Conservation (phyloP, 805 yeast genomes). For the Cyberlindnera euphorbiiphila region DNA sequence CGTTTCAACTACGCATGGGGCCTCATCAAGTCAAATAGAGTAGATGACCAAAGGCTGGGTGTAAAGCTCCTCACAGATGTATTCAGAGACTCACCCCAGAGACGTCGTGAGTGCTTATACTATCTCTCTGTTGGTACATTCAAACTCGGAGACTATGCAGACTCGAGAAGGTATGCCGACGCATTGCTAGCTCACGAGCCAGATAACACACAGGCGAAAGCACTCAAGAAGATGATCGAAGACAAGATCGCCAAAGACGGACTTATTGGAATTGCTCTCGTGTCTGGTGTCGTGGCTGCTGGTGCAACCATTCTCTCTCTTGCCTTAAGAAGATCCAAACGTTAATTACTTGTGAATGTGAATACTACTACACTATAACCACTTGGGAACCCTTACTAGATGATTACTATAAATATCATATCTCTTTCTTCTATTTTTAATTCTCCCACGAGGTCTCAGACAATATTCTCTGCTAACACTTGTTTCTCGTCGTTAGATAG, state of each 20-base stretch:
- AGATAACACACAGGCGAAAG: constrained; percentile 70
- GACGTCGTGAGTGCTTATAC: constrained; percentile 87
- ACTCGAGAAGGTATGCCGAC: constrained; percentile 83
- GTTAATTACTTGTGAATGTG: constrained; percentile 12
- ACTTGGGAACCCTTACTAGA: no score
- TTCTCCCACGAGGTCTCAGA: no score
- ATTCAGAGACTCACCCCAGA: constrained; percentile 71
- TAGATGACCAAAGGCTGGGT: constrained; percentile 72
- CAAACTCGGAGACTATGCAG: constrained; percentile 81
- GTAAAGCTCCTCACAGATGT: constrained; percentile 64
- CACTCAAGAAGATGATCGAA: constrained; percentile 72
- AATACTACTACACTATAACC: no score
- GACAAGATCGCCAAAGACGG: constrained; percentile 86
- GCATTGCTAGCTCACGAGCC: constrained; percentile 78
- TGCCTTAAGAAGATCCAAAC: constrained; percentile 31
- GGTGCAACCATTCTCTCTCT: constrained; percentile 63
- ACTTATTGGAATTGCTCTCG: constrained; percentile 79
- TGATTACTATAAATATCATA: no score
- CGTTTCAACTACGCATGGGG: constrained; percentile 97
- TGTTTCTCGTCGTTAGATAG: constrained; percentile 40
- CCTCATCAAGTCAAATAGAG: constrained; percentile 63
- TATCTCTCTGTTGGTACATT: constrained; percentile 84
- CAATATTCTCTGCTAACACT: constrained; percentile 45
- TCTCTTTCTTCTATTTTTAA: no score
- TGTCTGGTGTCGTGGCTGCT: constrained; percentile 81